Evolutionary conservation across 75 land plant species (phyloP).

Genomic region (Cryptomeria japonica): DNA sequence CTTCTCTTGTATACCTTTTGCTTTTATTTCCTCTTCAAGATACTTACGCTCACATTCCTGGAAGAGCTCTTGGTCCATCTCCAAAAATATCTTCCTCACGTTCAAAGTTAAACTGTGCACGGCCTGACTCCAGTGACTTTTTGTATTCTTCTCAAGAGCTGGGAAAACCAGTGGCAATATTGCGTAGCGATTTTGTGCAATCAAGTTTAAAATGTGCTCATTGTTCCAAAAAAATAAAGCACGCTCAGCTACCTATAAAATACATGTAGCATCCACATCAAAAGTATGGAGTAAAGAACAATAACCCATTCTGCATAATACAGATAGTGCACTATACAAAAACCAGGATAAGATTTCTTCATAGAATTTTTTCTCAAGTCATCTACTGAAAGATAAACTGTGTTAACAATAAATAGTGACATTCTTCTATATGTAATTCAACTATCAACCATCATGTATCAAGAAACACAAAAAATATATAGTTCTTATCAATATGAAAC

Average conservation of each 20-base stretch:
- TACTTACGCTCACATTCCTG: slow-evolving; percentile 24
- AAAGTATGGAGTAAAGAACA: not conserved
- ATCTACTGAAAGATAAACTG: not conserved
- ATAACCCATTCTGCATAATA: not conserved
- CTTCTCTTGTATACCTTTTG: slow-evolving; percentile 28
- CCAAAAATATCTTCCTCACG: slow-evolving; percentile 47
- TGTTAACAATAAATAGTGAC: not conserved
- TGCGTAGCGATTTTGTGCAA: slow-evolving; percentile 62
- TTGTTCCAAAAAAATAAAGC: slow-evolving; percentile 82
- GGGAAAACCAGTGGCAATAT: slow-evolving; percentile 53
- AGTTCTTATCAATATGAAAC: not conserved
- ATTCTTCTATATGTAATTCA: not conserved
- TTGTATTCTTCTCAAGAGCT: slow-evolving; percentile 45
- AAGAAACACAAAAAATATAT: not conserved
- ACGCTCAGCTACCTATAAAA: slow-evolving; percentile 70
- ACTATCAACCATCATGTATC: not conserved
- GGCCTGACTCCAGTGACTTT: slow-evolving; percentile 53
- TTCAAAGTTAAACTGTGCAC: slow-evolving; percentile 52
- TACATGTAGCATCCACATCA: not conserved
- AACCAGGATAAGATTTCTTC: not conserved
- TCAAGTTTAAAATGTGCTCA: slow-evolving; percentile 62
- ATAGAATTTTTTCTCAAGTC: not conserved
- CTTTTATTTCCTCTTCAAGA: slow-evolving; percentile 39
- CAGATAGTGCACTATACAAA: not conserved
- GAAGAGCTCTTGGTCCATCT: slow-evolving; percentile 48